Conservation (phyloP, 169 alveolate species). For the Besnoitia besnoiti region DNA sequence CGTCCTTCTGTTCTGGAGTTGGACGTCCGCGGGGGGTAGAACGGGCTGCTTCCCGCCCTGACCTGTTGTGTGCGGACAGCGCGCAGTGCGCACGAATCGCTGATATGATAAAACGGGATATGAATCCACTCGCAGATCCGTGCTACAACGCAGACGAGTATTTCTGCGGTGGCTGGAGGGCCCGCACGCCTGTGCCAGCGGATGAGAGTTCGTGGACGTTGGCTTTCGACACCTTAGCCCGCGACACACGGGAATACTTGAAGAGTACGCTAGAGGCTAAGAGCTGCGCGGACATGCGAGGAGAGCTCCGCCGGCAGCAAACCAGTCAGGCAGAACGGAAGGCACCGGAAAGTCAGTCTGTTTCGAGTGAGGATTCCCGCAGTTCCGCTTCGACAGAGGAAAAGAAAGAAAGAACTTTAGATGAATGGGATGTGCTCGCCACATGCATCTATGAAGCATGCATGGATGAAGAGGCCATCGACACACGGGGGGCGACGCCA, state of each 20-base stretch:
- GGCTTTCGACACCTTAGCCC: not conserved
- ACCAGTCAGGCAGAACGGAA: not conserved
- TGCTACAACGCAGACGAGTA: conserved; percentile 20
- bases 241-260: not conserved
- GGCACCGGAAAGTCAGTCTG: too few relatives aligned
- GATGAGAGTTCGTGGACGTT: conserved; percentile 7
- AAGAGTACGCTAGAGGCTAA: not conserved
- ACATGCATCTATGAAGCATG: conserved; percentile 28
- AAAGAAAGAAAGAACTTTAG: not conserved
- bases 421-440: conserved; percentile 19
- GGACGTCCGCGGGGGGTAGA: too few relatives aligned
- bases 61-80: not conserved
- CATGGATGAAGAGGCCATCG: conserved; percentile 36
- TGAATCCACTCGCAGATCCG: conserved; percentile 19
- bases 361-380: too few relatives aligned
- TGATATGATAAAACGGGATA: not conserved
- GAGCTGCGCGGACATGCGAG: conserved; percentile 24
- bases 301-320: not conserved
- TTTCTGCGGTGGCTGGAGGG: conserved; percentile 15
- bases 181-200: not conserved
- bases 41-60: too few relatives aligned
- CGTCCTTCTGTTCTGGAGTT: too few relatives aligned
- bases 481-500: conserved; percentile 29
- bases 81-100: conserved; percentile 16
- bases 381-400: too few relatives aligned